Base-by-base conservation (phyloP, 148 eudicot species). In the Camellia lanceoleosa region DNA sequence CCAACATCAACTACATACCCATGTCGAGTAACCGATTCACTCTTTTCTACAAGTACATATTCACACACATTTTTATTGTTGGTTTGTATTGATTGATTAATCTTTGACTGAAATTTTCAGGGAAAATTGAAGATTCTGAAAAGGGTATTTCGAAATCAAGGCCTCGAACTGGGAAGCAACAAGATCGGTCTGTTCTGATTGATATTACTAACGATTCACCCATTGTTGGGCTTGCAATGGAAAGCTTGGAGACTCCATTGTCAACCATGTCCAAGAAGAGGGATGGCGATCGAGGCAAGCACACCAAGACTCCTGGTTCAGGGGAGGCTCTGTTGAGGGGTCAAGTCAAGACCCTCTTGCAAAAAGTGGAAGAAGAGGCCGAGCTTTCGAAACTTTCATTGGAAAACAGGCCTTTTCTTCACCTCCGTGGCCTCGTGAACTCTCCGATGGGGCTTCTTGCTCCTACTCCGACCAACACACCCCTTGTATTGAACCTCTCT, bases 201-300 rank as follows among this genome's bases (percentile, higher is more conserved):
- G 99, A 96, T 59, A 96, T 94, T 77, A 92, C 97, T 13, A 96
- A 96, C 56, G 98, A 94, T 84, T 96, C 99, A 2, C 99, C 99
- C 0, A 91, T 93, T 16, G 91, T 92, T 16, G 99, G 99, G 20
- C 59, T 96, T 44, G 99, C 99, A 9, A 89, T 83, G 79, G 91
- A 87, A 58, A 82, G 49, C 20, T 61, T 85, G 43, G 81, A 74
- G 55, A 93, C 97, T 46, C 99, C 97, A 73, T 79, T 85, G 44
- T 96, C 97, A 0, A 60, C 84, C 2, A 41, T 85, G 38, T 85
- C 92, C 15, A 91, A 91, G 80, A 89, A 83, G 75, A 83, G 82
- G 23, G 80, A 38, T 5, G 77, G 55, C 14, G 65, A n/a, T 44
- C 77, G 19, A 30, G 83, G 80, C 77, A 86, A 83, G 73, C 68